Evolutionary conservation across 192 early-diverging fungal genomes (phyloP), one percentile per base, ranked within the genome.

Genomic region (Geranomyces michiganensis): DNA sequence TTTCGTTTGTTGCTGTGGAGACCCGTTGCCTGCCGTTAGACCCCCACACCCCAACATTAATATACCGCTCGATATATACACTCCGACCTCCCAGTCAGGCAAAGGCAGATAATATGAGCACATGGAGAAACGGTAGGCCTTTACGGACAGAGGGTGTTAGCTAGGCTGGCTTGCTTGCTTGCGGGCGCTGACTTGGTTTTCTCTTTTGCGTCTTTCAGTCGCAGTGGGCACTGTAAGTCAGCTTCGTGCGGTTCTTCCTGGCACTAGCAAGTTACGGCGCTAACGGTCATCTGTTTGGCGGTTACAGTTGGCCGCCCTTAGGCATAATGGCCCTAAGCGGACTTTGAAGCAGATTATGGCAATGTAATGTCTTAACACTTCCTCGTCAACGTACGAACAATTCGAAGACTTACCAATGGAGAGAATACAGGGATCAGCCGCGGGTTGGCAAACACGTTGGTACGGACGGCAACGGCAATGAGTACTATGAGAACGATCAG

Each of bases 401-500:
- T n/a, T 32, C 1, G 29, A 17, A 43, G 30, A 21, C 49, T 62
- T n/a, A n/a, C n/a, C n/a, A n/a, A n/a, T 67, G 19, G 22, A 22
- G 15, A 21, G 7, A 33, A 30, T 27, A 22, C 53, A 80, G 79
- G 17, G 79, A 79, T 67, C 79, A 82, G 27, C 75, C 84, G 2
- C 68, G 70, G 15, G 73, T 74, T 53, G 84, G 84, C 7, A 76
- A 60, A 36, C 72, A 77, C n/a, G 79, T 84, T 12, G 85, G 85
- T 17, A 72, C 55, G 45, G 85, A 86, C 65, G 32, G 48, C 10
- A 67, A 68, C 48, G 82, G 82, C 26, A 86, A 86, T 79, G 72
- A 84, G 32, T 86, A 86, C 73, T 86, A 82, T 65, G 76, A 82
- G 36, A 83, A 85, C 73, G 21, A 70, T 13, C 55, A 79, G 5